Evolutionary conservation across 306 rosid genomes (phyloP).

Genomic region (Castanea sativa): DNA sequence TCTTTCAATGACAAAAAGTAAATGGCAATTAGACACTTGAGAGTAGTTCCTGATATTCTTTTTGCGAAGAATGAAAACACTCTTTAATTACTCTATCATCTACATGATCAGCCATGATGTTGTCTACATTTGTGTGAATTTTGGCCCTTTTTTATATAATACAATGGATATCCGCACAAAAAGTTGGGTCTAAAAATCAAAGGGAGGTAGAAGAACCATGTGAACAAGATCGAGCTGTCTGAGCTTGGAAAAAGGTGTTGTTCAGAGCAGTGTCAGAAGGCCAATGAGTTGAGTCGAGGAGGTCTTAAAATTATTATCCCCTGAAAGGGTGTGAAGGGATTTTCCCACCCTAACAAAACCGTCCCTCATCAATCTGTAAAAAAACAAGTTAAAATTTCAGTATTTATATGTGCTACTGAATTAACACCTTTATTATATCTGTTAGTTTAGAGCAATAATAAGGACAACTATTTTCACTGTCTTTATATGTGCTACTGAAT

Average conservation of each 20-base stretch:
- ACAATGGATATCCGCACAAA: too few relatives aligned
- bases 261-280: conserved; percentile 13
- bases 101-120: background rate
- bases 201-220: conserved; percentile 10
- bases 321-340: background rate
- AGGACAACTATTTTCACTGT: too few relatives aligned
- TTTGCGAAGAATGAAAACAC: background rate
- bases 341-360: background rate
- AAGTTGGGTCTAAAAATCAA: background rate
- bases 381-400: background rate
- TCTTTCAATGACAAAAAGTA: too few relatives aligned
- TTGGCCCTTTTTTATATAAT: background rate
- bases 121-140: background rate
- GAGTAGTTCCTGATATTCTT: too few relatives aligned
- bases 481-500: background rate
- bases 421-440: background rate
- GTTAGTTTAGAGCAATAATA: background rate
- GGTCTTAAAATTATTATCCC: conserved; percentile 18
- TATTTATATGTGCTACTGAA: background rate
- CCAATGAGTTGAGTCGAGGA: background rate
- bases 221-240: background rate
- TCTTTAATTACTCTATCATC: too few relatives aligned
- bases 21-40: too few relatives aligned
- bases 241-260: conserved; percentile 8
- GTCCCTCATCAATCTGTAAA: conserved; percentile 39